Evolutionary conservation across 805 yeast species (phyloP).

Genomic region (Ogataea nonfermentans): DNA sequence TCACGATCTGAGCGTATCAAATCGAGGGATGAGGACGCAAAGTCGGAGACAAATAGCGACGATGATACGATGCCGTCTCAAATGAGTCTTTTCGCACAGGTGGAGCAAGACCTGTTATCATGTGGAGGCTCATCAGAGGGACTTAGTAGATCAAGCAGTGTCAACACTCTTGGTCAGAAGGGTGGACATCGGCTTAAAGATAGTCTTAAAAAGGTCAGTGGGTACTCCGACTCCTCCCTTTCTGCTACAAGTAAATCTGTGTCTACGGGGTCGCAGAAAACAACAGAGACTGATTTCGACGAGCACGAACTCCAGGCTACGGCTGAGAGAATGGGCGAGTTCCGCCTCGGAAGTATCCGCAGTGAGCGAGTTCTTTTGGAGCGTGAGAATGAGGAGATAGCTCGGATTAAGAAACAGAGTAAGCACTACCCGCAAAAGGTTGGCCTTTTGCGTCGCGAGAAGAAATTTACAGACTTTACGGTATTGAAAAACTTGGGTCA

Average conservation of each 20-base stretch:
- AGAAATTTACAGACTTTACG: conserved; percentile 67
- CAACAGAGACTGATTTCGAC: conserved; percentile 8
- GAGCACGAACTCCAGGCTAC: conserved; percentile 9
- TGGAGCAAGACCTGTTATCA: conserved; percentile 34
- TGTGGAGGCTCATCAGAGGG: conserved; percentile 30
- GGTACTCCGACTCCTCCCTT: conserved; percentile 16
- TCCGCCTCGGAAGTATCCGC: conserved; percentile 24
- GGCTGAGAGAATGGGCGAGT: conserved; percentile 14
- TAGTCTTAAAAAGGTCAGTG: conserved; percentile 9
- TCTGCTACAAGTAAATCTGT: conserved; percentile 16
- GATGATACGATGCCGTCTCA: conserved; percentile 48
- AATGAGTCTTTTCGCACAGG: conserved; percentile 43
- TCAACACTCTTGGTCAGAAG: conserved; percentile 13
- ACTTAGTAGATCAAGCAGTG: conserved; percentile 28
- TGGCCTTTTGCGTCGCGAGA: conserved; percentile 69
- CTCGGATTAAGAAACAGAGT: conserved; percentile 37
- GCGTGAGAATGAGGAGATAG: conserved; percentile 45
- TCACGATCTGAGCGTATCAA: conserved; percentile 2
- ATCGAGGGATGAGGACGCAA: conserved; percentile 5
- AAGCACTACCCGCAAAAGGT: conserved; percentile 51
- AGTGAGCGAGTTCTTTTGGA: conserved; percentile 44
- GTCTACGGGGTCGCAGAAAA: conserved; percentile 13
- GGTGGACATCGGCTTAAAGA: conserved; percentile 3
- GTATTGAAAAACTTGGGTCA: conserved; percentile 82
- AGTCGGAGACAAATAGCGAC: conserved; percentile 5